Conservation (phyloP, 768 basidiomycete genomes). For the Serpula lacrymans region DNA sequence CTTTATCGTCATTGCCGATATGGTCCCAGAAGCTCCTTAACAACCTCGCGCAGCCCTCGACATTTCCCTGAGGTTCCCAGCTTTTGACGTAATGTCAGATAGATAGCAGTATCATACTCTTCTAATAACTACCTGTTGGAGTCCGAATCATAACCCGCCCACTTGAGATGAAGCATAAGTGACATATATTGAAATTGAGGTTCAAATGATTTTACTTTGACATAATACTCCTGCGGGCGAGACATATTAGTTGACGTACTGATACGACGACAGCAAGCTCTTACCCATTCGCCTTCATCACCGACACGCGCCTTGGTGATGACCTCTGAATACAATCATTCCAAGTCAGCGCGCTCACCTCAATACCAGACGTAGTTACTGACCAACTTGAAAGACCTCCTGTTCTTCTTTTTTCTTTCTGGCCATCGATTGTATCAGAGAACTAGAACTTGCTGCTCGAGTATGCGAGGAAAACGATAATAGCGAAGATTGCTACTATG, state of each 20-base stretch:
- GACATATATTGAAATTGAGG: background rate
- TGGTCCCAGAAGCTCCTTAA: constrained; percentile 63
- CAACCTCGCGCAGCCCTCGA: constrained; percentile 54
- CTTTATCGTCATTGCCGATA: constrained; percentile 52
- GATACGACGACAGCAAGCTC: constrained; percentile 13
- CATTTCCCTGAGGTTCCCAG: constrained; percentile 68
- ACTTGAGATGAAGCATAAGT: constrained; percentile 38
- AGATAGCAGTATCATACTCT: constrained; percentile 9
- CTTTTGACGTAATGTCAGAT: constrained; percentile 31
- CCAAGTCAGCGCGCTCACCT: background rate
- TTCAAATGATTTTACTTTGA: constrained; percentile 51
- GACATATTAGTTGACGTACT: constrained; percentile 1
- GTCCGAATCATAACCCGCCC: constrained; percentile 59
- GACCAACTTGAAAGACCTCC: constrained; percentile 49
- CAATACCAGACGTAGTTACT: constrained; percentile 11
- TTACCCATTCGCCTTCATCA: constrained; percentile 50
- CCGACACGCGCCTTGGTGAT: constrained; percentile 56
- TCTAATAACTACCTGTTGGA: constrained; percentile 61
- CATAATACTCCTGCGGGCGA: constrained; percentile 53
- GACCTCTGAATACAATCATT: constrained; percentile 43
- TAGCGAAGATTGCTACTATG: too few relatives aligned
- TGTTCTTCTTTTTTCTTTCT: constrained; percentile 25
- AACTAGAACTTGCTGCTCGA: too few relatives aligned
- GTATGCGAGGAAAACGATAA: too few relatives aligned
- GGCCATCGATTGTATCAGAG: constrained; percentile 12